Percentiles rank a stretch among this genome's conserved stretches.
phyloP scores from a whole-genome alignment of 1,139 yeast species.

The Taphrina pruni region DNA sequence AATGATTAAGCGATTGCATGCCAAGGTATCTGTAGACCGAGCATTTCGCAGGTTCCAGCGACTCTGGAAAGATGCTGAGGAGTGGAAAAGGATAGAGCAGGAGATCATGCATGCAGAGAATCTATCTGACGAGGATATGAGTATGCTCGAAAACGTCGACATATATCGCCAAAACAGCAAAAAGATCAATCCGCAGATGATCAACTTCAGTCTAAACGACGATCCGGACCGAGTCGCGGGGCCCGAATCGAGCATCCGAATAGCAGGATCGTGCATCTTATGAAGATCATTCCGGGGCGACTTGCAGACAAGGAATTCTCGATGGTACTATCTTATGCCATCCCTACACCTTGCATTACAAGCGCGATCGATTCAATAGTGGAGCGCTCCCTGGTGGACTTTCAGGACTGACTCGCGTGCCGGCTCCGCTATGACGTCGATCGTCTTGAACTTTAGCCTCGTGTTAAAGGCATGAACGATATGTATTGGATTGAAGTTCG shows the following conservation, averaged over 20 bases:
- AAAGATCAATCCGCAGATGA: not conserved
- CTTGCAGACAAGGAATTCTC: too few species aligned
- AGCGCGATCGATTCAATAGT: not conserved
- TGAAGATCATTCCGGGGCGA: too few species aligned
- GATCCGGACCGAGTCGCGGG: constrained; percentile 1
- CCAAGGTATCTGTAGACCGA: not conserved
- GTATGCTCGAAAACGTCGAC: not conserved
- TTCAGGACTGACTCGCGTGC: not conserved
- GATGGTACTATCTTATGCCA: too few species aligned
- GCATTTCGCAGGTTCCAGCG: constrained; percentile 13
- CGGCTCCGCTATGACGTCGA: constrained; percentile 19
- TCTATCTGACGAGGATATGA: constrained; percentile 2
- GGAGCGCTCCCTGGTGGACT: not conserved
- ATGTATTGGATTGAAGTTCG: too few species aligned
- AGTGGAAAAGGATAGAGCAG: constrained; percentile 11
- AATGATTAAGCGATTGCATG: not conserved
- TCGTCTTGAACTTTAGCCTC: not conserved
- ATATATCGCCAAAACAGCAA: not conserved
- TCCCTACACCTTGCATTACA: not conserved
- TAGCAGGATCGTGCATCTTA: not conserved
- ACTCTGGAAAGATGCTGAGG: not conserved
- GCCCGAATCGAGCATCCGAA: not conserved
- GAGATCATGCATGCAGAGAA: not conserved
- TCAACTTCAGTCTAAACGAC: not conserved
- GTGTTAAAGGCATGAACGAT: too few species aligned